These are phyloP conservation scores for Emericellopsis terricola DNA, from an alignment of 495 filamentous ascomycete species.

Conservation along the genomic window DNA sequence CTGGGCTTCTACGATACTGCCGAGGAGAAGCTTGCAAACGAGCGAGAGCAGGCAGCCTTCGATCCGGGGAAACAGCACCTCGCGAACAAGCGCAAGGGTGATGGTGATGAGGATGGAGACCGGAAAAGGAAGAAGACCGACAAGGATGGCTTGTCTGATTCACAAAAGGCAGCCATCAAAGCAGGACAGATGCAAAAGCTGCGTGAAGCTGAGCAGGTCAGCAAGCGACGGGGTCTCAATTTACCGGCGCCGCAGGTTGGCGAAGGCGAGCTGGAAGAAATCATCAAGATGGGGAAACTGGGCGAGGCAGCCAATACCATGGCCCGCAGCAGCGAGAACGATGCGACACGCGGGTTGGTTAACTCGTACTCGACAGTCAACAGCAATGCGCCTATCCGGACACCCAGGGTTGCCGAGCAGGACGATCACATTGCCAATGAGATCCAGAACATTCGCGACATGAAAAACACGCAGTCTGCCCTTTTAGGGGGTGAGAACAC, in stretches of 20 bases:
- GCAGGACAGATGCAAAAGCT: slow-evolving; percentile 93
- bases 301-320: slow-evolving; percentile 70
- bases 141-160: slow-evolving; percentile 56
- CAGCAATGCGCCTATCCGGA: slow-evolving; percentile 73
- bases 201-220: slow-evolving; percentile 89
- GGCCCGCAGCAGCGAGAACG: slow-evolving; percentile 64
- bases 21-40: slow-evolving; percentile 66
- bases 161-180: slow-evolving; percentile 75
- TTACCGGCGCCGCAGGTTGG: slow-evolving; percentile 81
- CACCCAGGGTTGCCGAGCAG: slow-evolving; percentile 73
- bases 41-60: slow-evolving; percentile 72
- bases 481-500: slow-evolving; percentile 90
- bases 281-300: slow-evolving; percentile 96
- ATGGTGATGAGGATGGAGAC: slow-evolving; percentile 65
- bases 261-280: slow-evolving; percentile 86
- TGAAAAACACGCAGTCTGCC: slow-evolving; percentile 92
- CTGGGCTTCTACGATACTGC: slow-evolving; percentile 86
- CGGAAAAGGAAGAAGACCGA: slow-evolving; percentile 75
- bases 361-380: slow-evolving; percentile 71
- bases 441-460: slow-evolving; percentile 79
- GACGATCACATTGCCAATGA: slow-evolving; percentile 95
- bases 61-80: slow-evolving; percentile 90
- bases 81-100: slow-evolving; percentile 88
- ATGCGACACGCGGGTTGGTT: slow-evolving; percentile 68
- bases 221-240: slow-evolving; percentile 63